Evolutionary conservation across 306 rosid genomes (phyloP).

Genomic region (Lithocarpus polystachyus): DNA sequence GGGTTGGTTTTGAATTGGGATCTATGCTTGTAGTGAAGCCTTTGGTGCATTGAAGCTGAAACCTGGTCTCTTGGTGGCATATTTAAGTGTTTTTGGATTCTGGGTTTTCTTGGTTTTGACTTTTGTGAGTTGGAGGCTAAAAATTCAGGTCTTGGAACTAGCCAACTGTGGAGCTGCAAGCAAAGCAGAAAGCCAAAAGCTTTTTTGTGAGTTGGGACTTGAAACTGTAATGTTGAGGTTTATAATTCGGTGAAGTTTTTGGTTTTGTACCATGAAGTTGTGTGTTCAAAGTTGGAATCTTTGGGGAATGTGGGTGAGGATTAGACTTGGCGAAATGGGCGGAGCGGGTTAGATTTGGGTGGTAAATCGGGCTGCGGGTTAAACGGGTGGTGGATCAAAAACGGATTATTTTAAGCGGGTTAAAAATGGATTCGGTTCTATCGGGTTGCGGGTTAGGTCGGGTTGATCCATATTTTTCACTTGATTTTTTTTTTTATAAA

Average conservation of each 20-base stretch:
- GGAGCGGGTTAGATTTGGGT: no score
- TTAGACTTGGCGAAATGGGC: no score
- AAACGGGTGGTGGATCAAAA: no score
- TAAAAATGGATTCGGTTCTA: no score
- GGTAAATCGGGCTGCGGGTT: no score
- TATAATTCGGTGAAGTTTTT: neutral
- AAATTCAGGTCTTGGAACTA: slow-evolving; percentile 17
- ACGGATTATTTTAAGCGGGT: no score
- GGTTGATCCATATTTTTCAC: no score
- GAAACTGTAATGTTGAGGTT: slow-evolving; percentile 6
- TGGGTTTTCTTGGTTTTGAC: slow-evolving; percentile 35
- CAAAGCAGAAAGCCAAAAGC: neutral
- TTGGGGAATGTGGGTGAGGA: slow-evolving; percentile 42
- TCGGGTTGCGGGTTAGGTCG: no score
- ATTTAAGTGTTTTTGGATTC: slow-evolving; percentile 11
- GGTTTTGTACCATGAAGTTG: slow-evolving; percentile 30
- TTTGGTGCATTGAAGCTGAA: slow-evolving; percentile 39
- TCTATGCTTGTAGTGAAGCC: slow-evolving; percentile 41
- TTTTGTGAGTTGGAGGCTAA: slow-evolving; percentile 18
- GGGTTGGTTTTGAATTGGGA: slow-evolving; percentile 41
- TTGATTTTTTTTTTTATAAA: no score
- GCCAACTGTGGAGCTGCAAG: neutral
- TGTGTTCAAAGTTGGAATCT: slow-evolving; percentile 28
- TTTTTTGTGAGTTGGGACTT: neutral
- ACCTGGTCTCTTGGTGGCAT: slow-evolving; percentile 44